Evolutionary conservation across 768 basidiomycete genomes (phyloP), one percentile per base, ranked within the genome.

Genomic region (Tubosaeta sp.): DNA sequence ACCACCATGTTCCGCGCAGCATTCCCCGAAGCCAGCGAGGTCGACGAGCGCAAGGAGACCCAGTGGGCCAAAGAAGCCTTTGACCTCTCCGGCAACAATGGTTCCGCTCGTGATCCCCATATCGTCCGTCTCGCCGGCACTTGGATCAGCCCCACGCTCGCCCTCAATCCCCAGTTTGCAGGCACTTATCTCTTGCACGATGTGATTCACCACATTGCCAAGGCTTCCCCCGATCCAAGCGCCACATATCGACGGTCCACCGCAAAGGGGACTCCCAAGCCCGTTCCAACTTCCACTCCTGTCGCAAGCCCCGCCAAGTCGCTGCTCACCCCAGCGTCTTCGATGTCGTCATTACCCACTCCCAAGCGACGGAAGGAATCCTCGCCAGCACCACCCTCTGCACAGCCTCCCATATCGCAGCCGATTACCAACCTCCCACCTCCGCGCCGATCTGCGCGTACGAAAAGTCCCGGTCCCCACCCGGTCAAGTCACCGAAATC

Each of bases 1-100:
- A 95, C 94, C 10, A 95, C 94, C 50, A 95, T 97, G 93, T 95
- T 90, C 73, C 89, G 93, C 52, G 93, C 93, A 8, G 92, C 92
- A 0, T 97, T 92, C 68, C 94, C 94, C 10, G 80, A 76, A 34
- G 88, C 92, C 4, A 72, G 74, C 38, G 90, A 93, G 2, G 72
- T 77, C 43, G 83, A 86, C 16, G 94, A 97, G 69, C 85, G 81
- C 66, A 71, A 70, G 12, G 94, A 96, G 68, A 76, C 87, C 36
- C 77, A 81, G 36, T 95, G 90, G 90, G 85, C 94, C 52, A 88
- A 86, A 63, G 82, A 84, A 18, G 79, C 72, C 59, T 89, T 79
- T 69, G 90, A 95, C 65, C 78, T 85, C 49, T 54, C 77, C 3
- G 86, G 86, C 19, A 87, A 89, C 62, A 95, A 95, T 65, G 81